Conservation (phyloP, 2,329 filamentous ascomycete genomes). For the Scopulariopsis brevicaulis region DNA sequence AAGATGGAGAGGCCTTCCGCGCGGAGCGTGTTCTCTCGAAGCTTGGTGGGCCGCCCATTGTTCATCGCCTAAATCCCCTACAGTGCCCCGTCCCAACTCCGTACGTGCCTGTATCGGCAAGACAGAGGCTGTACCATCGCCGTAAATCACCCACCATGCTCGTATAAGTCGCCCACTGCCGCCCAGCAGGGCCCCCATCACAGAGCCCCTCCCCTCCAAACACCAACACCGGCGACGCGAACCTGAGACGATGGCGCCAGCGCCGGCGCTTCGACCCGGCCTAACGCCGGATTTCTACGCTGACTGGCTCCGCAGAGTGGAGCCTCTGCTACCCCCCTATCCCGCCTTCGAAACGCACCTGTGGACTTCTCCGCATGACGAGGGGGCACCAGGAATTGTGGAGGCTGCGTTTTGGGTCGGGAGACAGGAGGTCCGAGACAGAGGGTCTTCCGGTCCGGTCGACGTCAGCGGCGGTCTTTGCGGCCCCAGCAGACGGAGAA, state of each 20-base stretch:
- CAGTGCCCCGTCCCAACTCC: not conserved
- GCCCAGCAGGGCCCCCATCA: not conserved
- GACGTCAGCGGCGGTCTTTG: not conserved
- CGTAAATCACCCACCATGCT: not conserved
- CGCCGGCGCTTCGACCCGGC: not conserved
- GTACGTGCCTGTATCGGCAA: not conserved
- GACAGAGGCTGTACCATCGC: too few relatives aligned
- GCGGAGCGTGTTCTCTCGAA: too few relatives aligned
- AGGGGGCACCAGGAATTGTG: not conserved
- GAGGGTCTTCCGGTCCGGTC: not conserved
- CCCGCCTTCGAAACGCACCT: not conserved
- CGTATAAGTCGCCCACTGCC: not conserved
- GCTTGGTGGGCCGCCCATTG: too few relatives aligned
- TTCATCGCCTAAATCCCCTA: too few relatives aligned
- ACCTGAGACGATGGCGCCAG: not conserved
- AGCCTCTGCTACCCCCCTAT: not conserved
- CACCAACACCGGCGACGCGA: not conserved
- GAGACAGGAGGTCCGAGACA: not conserved
- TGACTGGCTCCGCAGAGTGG: not conserved
- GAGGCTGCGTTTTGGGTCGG: not conserved
- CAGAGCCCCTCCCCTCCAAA: not conserved
- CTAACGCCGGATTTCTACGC: not conserved
- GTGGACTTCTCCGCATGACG: not conserved
- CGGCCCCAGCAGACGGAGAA: not conserved
- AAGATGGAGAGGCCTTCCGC: too few relatives aligned